Percentiles rank a stretch among this genome's conserved stretches.
phyloP scores from a whole-genome alignment of 2,329 filamentous ascomycete genomes.

The Capronia americana region DNA sequence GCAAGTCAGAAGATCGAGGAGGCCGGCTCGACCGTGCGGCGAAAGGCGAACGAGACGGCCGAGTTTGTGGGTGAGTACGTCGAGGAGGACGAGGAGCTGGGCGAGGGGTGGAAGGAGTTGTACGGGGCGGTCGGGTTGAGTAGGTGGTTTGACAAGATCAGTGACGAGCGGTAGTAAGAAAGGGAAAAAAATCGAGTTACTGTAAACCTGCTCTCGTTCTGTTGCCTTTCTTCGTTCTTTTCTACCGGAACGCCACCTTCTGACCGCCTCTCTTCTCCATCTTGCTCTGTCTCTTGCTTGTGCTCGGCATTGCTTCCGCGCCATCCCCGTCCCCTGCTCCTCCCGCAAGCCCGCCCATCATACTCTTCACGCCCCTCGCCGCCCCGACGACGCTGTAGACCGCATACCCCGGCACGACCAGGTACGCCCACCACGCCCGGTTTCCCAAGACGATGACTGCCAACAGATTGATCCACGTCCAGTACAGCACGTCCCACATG shows the following conservation, averaged over 20 bases:
- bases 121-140: constrained; percentile 42
- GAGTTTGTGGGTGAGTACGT: constrained; percentile 55
- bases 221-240: neutral
- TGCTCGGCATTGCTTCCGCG: constrained; percentile 46
- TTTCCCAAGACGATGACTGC: constrained; percentile 81
- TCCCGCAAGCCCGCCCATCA: constrained; percentile 49
- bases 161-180: constrained; percentile 20
- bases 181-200: neutral
- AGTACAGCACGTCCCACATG: constrained; percentile 97
- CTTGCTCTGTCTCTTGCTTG: constrained; percentile 61
- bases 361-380: constrained; percentile 53
- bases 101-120: constrained; percentile 50
- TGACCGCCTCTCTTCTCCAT: constrained; percentile 59
- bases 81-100: constrained; percentile 50
- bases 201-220: too few species aligned
- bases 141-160: constrained; percentile 35
- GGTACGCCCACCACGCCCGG: constrained; percentile 72
- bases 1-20: constrained; percentile 45
- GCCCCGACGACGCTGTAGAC: constrained; percentile 55
- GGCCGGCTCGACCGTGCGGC: constrained; percentile 33
- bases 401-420: constrained; percentile 57
- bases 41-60: constrained; percentile 50
- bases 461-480: constrained; percentile 81
- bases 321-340: constrained; percentile 47
- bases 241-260: constrained; percentile 51